These are phyloP conservation scores for Trichothecium roseum DNA, from an alignment of 2,329 filamentous ascomycete species.

Conservation along the genomic window DNA sequence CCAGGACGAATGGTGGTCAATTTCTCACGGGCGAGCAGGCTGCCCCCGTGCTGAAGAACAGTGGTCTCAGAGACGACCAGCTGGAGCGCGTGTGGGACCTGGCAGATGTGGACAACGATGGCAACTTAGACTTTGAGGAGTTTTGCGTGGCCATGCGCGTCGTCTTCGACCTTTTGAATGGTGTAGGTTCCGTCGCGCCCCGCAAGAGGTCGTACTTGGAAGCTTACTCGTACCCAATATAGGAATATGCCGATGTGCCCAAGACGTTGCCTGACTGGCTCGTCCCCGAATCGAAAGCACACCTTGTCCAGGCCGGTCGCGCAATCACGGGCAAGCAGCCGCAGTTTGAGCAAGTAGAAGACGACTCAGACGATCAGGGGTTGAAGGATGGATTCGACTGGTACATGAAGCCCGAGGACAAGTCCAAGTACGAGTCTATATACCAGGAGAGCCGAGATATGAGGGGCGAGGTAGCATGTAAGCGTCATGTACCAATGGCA, in stretches of 20 bases:
- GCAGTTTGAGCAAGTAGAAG: slow-evolving; percentile 76
- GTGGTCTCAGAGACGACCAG: slow-evolving; percentile 57
- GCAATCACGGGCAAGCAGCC: slow-evolving; percentile 71
- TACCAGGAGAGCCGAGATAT: slow-evolving; percentile 86
- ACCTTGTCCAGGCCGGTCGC: slow-evolving; percentile 74
- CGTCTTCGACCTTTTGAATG: slow-evolving; percentile 95
- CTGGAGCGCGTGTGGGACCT: slow-evolving; percentile 97
- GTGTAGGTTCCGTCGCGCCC: slow-evolving; percentile 38
- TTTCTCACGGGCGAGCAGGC: slow-evolving; percentile 52
- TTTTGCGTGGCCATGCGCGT: slow-evolving; percentile 98
- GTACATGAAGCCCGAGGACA: slow-evolving; percentile 94
- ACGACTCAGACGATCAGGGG: slow-evolving; percentile 71
- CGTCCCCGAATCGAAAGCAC: slow-evolving; percentile 87
- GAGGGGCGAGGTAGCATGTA: slow-evolving; percentile 74
- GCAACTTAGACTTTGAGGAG: slow-evolving; percentile 97
- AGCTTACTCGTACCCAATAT: slow-evolving; percentile 7
- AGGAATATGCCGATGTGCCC: slow-evolving; percentile 91
- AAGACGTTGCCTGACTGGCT: slow-evolving; percentile 84
- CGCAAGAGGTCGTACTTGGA: background rate
- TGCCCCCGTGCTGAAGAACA: slow-evolving; percentile 53
- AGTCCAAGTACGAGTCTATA: slow-evolving; percentile 92
- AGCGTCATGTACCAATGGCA: slow-evolving; percentile 18
- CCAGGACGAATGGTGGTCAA: slow-evolving; percentile 48
- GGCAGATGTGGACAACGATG: slow-evolving; percentile 93
- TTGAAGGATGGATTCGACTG: slow-evolving; percentile 97